Base-by-base conservation (phyloP, 129 eudicot species). In the Lactuca saligna region DNA sequence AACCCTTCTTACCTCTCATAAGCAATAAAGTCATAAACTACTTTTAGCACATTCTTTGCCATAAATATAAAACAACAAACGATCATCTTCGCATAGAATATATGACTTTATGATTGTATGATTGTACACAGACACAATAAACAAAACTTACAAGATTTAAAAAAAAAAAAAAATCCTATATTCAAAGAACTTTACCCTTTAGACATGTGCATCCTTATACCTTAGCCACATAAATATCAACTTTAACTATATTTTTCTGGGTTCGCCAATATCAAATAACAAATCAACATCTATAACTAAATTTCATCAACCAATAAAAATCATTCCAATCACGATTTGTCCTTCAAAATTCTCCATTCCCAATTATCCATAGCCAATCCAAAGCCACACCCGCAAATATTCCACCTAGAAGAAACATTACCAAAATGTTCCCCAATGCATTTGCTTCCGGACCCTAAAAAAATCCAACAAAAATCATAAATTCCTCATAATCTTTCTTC, bases 281-380 rank as follows among this genome's bases (percentile, higher is more conserved):
- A 66, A 66, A 66, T 32, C 54, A 63, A 17, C 3, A 37, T 13
- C 51, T 46, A 46, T 35, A 44, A 8, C 54, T 13, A 31, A 32
- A 11, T 54, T 68, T 68, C 54, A 51, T 38, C 11, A 11, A 54
- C 38, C 15, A 3, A 55, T 20, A 0, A 50, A 68, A 68, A 46
- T 6, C 17, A 54, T 37, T 17, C 55, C 5, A 29, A 13, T 17
- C 11, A 6, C 13, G 12, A 11, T 12, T 17, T 68, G 54, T 38
- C 17, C 25, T 50, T 68, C 73, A 71, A 32, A 84, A 81, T 29
- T 14, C 70, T 17, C 81, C 81, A 13, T 80, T 78, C 0, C 87
- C 87, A 50, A 88, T 88, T 38, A 85, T 66, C 91, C 96, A 88
- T 71, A 88, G 53, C 96, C 96, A 88, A 74, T 85, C 96, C 34